Evolutionary conservation across 768 basidiomycete genomes (phyloP).

Genomic region (Suillus luteus): DNA sequence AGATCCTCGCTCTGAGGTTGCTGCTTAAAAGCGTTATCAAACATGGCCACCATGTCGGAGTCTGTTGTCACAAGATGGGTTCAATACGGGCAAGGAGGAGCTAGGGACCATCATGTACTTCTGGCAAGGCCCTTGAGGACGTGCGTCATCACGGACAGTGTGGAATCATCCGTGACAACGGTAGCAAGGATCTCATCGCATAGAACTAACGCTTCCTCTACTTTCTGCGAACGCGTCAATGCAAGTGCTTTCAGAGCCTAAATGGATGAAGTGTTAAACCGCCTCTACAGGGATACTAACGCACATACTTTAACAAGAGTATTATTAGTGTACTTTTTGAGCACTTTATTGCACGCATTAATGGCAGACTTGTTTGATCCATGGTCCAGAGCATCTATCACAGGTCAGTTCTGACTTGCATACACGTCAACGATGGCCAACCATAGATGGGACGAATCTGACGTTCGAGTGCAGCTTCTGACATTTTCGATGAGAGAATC

Average conservation of each 20-base stretch:
- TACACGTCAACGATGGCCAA: conserved; percentile 34
- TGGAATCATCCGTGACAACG: conserved; percentile 73
- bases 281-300: not conserved
- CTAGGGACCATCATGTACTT: conserved; percentile 37
- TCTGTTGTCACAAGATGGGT: conserved; percentile 39
- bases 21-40: conserved; percentile 83
- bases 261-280: conserved; percentile 18
- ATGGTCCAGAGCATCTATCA: conserved; percentile 79
- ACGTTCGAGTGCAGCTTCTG: conserved; percentile 65
- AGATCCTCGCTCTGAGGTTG: conserved; percentile 83
- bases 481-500: conserved; percentile 38
- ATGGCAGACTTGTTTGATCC: conserved; percentile 87
- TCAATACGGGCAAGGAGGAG: not conserved
- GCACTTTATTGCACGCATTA: conserved; percentile 81
- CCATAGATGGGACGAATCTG: conserved; percentile 88
- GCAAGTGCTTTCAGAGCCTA: conserved; percentile 86
- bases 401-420: conserved; percentile 8
- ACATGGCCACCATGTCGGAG: conserved; percentile 81
- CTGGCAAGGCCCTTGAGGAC: conserved; percentile 79
- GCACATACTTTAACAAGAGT: conserved; percentile 63
- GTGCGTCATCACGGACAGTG: conserved; percentile 81
- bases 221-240: conserved; percentile 80
- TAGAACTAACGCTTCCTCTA: conserved; percentile 76
- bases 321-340: conserved; percentile 83
- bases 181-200: conserved; percentile 79